These are phyloP conservation scores for Adansonia grandidieri DNA, from an alignment of 441 rosid genomes.

Conservation along the genomic window DNA sequence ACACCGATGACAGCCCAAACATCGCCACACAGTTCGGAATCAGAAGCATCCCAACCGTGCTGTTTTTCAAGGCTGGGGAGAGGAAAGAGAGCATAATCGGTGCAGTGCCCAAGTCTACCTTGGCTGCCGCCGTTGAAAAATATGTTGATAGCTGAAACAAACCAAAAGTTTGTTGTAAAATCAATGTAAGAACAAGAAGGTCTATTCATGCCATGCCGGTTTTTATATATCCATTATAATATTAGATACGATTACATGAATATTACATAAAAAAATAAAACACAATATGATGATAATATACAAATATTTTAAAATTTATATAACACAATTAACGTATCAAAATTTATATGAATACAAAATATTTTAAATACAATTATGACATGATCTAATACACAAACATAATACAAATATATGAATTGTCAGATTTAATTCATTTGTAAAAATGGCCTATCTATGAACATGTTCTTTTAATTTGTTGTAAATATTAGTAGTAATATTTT, in stretches of 20 bases:
- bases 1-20: conserved; percentile 66
- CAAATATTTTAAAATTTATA: too few relatives aligned
- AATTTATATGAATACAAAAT: too few relatives aligned
- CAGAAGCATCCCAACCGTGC: conserved; percentile 72
- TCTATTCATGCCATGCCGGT: conserved; percentile 4
- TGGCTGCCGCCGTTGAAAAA: conserved; percentile 58
- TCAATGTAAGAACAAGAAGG: neutral
- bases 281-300: too few relatives aligned
- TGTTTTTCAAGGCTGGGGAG: conserved; percentile 69
- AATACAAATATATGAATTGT: too few relatives aligned
- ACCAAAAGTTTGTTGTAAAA: neutral
- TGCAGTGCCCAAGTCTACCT: conserved; percentile 66
- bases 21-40: conserved; percentile 61
- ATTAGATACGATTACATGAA: too few relatives aligned
- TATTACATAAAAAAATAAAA: too few relatives aligned
- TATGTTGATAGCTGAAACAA: conserved; percentile 44
- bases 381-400: too few relatives aligned
- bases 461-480: neutral
- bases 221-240: neutral
- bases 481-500: neutral
- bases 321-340: too few relatives aligned
- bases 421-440: neutral
- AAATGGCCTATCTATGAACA: neutral
- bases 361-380: too few relatives aligned
- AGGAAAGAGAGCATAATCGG: conserved; percentile 76